Percentiles rank a stretch among this genome's conserved stretches.
Conservation (phyloP, 257 asterid genomes). For the Rehmannia glutinosa region DNA sequence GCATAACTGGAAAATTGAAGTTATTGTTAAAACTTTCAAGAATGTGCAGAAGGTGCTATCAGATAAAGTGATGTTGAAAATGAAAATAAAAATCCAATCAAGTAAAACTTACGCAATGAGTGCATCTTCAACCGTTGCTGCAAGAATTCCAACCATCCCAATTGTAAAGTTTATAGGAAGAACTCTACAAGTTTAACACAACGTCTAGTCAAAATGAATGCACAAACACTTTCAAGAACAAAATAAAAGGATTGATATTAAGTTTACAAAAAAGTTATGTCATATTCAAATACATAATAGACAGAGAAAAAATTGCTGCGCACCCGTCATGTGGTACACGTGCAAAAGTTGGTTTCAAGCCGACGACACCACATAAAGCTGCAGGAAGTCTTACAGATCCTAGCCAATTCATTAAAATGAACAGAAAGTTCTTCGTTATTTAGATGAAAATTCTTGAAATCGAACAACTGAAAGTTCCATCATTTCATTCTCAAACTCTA, state of each 20-base stretch:
- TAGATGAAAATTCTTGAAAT: background rate
- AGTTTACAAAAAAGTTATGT: no score
- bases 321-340: constrained; percentile 88
- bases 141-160: constrained; percentile 90
- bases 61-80: background rate
- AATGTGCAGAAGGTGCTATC: background rate
- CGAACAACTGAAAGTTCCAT: background rate
- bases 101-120: constrained; percentile 57
- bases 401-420: constrained; percentile 18
- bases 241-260: no score
- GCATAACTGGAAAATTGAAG: constrained; percentile 53
- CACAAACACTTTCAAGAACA: background rate
- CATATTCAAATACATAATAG: background rate
- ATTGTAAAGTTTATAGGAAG: constrained; percentile 87
- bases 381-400: constrained; percentile 98
- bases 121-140: constrained; percentile 86
- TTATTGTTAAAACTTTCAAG: background rate
- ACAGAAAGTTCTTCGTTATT: background rate
- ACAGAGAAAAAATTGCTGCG: background rate
- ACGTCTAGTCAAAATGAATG: background rate
- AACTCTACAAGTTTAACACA: constrained; percentile 38
- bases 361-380: constrained; percentile 92
- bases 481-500: no score
- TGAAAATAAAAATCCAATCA: background rate
- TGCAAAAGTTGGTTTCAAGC: constrained; percentile 83